These are phyloP conservation scores for Cynara cardunculus DNA, from an alignment of 129 eudicot genomes.

Conservation along the genomic window DNA sequence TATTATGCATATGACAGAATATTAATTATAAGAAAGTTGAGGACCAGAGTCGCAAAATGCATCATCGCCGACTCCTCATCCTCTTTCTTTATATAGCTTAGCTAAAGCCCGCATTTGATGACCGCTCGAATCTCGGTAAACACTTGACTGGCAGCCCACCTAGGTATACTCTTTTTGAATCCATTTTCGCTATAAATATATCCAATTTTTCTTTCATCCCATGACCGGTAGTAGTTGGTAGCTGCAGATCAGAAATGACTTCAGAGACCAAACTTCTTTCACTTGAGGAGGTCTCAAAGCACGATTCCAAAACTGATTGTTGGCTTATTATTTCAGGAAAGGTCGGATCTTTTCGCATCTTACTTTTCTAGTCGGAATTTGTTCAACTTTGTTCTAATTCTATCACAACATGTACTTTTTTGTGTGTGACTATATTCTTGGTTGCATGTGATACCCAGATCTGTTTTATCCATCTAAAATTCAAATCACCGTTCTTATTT, in stretches of 20 bases:
- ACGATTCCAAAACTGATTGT: conserved; percentile 48
- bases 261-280: conserved; percentile 29
- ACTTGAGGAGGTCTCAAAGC: conserved; percentile 52
- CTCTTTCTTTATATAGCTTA: not conserved
- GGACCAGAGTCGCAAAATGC: not conserved
- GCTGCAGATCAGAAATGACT: conserved; percentile 28
- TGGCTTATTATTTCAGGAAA: conserved; percentile 65
- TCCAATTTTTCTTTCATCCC: not conserved
- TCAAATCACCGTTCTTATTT: not conserved
- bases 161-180: not conserved
- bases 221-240: not conserved
- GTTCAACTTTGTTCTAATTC: not conserved
- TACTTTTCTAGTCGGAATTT: not conserved
- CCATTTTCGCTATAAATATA: not conserved
- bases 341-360: conserved; percentile 25
- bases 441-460: not conserved
- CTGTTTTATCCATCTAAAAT: not conserved
- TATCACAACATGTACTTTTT: not conserved
- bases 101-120: not conserved
- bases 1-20: no score
- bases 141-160: not conserved
- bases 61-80: not conserved
- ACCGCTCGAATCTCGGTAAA: not conserved
- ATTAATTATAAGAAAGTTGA: not conserved
- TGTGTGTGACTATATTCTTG: not conserved